Evolutionary conservation across 176 grass and related monocot genomes (phyloP), one percentile per base, ranked within the genome.

Genomic region (Cenchrus americanus): DNA sequence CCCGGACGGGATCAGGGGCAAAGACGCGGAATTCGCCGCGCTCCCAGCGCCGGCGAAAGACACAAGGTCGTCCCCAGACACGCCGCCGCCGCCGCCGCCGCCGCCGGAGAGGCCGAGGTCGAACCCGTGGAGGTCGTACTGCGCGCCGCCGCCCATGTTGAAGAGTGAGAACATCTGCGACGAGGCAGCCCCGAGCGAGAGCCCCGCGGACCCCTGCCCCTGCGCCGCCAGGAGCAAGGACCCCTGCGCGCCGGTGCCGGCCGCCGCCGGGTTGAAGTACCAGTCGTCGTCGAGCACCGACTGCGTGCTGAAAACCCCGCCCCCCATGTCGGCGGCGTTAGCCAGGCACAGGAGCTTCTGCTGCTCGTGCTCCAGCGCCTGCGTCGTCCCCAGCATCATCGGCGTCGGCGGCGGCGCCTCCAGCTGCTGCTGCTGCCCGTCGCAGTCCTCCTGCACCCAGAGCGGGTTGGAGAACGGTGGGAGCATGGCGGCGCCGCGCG

Each of bases 71-170:
- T 87, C 24, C 12, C 74, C 88, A 42, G 76, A 10, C 17, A 80
- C 12, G 26, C 67, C 52, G 50, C 50, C 50, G 14, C 14, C 50
- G 13, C 50, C 50, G 13, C 50, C 79, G 55, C 84, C 18, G 21
- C 77, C 3, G 11, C 72, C 79, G 41, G 87, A 79, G 64, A 80
- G 26, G 49, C 89, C 93, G 66, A 92, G 84, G 87, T 94, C 91
- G 71, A 99, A 93, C 27, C 83, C 93, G 1, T 90, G 65, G 23
- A 87, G 66, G 82, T 99, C 91, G 34, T 89, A 99, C 40, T 81
- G 78, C 57, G 72, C 88, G 32, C 58, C 63, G 46, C 80, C 75
- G 18, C 80, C 69, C 21, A 86, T 76, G 77, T 85, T 90, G 67
- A 96, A 85, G 17, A 94, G 80, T 14, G 86, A 84, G 82, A 90